Conservation (phyloP, 2,329 filamentous ascomycete species). For the Aspergillaceae sp. region DNA sequence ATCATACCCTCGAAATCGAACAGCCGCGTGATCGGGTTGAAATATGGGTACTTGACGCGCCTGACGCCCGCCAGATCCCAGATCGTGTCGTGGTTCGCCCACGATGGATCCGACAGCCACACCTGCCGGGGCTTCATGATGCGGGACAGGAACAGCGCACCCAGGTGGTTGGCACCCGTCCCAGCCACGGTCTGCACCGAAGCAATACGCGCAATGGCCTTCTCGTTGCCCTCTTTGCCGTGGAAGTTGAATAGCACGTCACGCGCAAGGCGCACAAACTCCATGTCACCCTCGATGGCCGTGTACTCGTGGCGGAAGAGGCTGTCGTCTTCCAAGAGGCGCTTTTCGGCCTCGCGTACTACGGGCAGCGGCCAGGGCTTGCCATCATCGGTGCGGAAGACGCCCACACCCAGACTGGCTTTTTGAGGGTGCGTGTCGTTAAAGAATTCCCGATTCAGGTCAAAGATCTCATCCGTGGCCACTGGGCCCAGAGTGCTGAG, state of each 20-base stretch:
- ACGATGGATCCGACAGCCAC: slow-evolving; percentile 90
- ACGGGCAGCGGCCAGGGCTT: slow-evolving; percentile 96
- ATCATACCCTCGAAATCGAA: slow-evolving; percentile 52
- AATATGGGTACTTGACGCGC: slow-evolving; percentile 83
- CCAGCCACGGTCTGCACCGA: slow-evolving; percentile 92
- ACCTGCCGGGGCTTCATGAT: slow-evolving; percentile 69
- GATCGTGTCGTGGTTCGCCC: slow-evolving; percentile 97
- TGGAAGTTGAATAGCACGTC: slow-evolving; percentile 63
- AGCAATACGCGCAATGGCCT: slow-evolving; percentile 42
- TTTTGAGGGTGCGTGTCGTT: slow-evolving; percentile 65
- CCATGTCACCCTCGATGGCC: slow-evolving; percentile 75
- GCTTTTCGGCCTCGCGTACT: slow-evolving; percentile 68
- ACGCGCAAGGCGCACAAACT: slow-evolving; percentile 78
- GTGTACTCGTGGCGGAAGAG: slow-evolving; percentile 95
- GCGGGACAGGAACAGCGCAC: slow-evolving; percentile 78
- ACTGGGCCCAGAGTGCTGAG: slow-evolving; percentile 60
- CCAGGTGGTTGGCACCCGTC: slow-evolving; percentile 87
- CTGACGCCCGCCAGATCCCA: slow-evolving; percentile 67
- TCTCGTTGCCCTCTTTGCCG: slow-evolving; percentile 43
- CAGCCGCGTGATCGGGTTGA: slow-evolving; percentile 53
- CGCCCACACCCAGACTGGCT: slow-evolving; percentile 83
- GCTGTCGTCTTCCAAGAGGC: slow-evolving; percentile 73
- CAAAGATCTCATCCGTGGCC: slow-evolving; percentile 85
- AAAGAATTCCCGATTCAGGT: slow-evolving; percentile 73
- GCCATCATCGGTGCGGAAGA: slow-evolving; percentile 82